These are phyloP conservation scores for Penicillium pancosmium DNA, from an alignment of 495 filamentous ascomycete genomes.

Conservation along the genomic window DNA sequence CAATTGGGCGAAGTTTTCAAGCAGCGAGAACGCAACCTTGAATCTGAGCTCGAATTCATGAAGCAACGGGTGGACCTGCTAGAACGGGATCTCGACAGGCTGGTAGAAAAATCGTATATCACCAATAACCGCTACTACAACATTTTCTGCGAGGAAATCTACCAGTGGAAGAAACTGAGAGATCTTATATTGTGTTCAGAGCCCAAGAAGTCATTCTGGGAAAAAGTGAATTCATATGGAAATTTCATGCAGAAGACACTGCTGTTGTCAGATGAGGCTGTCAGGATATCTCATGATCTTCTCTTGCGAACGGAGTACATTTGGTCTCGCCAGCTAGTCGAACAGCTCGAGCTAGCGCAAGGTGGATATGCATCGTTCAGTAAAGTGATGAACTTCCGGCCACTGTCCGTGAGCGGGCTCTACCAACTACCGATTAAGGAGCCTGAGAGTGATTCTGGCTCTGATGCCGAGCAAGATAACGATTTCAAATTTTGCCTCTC, in stretches of 20 bases:
- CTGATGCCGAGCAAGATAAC: background rate
- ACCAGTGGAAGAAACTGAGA: background rate
- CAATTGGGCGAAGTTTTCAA: background rate
- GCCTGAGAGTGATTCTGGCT: background rate
- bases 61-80: background rate
- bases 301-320: background rate
- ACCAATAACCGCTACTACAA: background rate
- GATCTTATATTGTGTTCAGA: background rate
- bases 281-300: background rate
- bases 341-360: background rate
- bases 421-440: background rate
- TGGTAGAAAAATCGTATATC: background rate
- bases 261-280: background rate
- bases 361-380: background rate
- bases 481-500: background rate
- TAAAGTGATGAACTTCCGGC: background rate
- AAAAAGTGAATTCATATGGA: background rate
- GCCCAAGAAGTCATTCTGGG: background rate
- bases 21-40: background rate
- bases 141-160: background rate
- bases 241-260: background rate
- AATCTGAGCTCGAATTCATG: background rate
- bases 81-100: background rate
- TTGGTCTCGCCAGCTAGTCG: background rate
- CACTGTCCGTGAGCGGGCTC: background rate